phyloP scores from a whole-genome alignment of 306 rosid genomes.

The Fragaria iinumae region DNA sequence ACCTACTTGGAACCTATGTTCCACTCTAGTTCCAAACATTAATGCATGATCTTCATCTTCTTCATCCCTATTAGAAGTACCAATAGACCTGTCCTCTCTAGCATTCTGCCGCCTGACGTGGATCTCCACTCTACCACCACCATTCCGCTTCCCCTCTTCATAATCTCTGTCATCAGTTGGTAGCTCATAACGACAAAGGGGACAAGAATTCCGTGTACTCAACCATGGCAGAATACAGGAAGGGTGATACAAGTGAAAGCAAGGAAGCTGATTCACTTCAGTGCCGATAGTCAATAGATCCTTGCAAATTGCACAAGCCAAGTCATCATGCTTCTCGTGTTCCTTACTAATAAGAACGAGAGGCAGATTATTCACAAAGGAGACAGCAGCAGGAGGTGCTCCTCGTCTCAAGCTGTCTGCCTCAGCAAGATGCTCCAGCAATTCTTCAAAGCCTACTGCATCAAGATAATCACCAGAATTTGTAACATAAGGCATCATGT shows the following conservation, averaged over 20 bases:
- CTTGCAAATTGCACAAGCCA: conserved; percentile 88
- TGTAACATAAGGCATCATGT: conserved; percentile 42
- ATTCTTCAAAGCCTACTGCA: conserved; percentile 57
- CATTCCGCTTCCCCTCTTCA: conserved; percentile 65
- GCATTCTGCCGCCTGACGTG: conserved; percentile 38
- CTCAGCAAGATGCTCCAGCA: conserved; percentile 74
- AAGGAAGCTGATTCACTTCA: conserved; percentile 76
- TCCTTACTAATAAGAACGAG: conserved; percentile 51
- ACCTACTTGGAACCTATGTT: conserved; percentile 23
- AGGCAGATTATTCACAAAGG: conserved; percentile 62
- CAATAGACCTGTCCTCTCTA: conserved; percentile 44
- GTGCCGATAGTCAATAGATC: conserved; percentile 59
- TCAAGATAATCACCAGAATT: conserved; percentile 69
- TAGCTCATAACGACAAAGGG: conserved; percentile 89
- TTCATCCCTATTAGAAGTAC: conserved; percentile 42
- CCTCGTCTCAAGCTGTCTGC: conserved; percentile 77
- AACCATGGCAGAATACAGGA: conserved; percentile 91
- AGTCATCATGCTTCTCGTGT: conserved; percentile 59
- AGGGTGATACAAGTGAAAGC: conserved; percentile 82
- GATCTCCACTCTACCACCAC: conserved; percentile 34
- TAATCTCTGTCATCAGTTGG: conserved; percentile 93
- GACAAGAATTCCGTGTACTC: conserved; percentile 84
- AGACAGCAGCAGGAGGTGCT: conserved; percentile 79
- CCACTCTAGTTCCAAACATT: conserved; percentile 28
- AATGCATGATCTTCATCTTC: conserved; percentile 36